Percentiles rank a stretch among this genome's conserved stretches.
phyloP scores from a whole-genome alignment of 202 grass and related monocot species.

The Hordeum pubiflorum region DNA sequence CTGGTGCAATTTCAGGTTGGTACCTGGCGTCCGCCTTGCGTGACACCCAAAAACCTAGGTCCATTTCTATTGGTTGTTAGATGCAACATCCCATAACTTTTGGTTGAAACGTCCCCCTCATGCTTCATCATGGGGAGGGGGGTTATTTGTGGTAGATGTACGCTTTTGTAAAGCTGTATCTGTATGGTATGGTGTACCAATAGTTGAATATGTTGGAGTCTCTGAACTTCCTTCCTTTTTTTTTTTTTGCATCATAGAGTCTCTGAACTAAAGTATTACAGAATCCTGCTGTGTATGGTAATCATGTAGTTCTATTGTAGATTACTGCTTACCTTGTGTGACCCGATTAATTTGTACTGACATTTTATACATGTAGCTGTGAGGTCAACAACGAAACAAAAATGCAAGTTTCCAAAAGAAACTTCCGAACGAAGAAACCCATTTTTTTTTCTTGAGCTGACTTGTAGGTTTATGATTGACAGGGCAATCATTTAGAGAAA shows the following conservation, averaged over 20 bases:
- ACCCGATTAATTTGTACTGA: neutral
- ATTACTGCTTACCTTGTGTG: neutral
- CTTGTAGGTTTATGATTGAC: slow-evolving; percentile 28
- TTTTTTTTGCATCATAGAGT: too few species aligned
- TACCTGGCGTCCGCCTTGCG: slow-evolving; percentile 15
- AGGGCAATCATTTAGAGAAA: slow-evolving; percentile 16
- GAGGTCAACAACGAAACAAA: neutral
- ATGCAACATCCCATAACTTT: slow-evolving; percentile 33
- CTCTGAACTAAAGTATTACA: too few species aligned
- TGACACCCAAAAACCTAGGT: slow-evolving; percentile 26
- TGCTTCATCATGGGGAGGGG: slow-evolving; percentile 32
- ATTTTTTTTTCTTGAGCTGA: neutral
- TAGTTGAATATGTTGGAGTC: slow-evolving; percentile 19
- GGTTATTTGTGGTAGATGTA: slow-evolving; percentile 28
- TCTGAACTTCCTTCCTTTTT: neutral
- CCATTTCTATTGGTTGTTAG: slow-evolving; percentile 36
- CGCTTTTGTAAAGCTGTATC: slow-evolving; percentile 22
- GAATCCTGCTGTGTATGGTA: neutral
- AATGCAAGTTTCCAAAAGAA: neutral
- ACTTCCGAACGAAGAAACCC: slow-evolving; percentile 1
- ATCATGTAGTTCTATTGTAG: neutral
- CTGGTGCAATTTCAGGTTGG: slow-evolving; percentile 27
- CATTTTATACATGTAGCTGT: neutral
- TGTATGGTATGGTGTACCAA: slow-evolving; percentile 25
- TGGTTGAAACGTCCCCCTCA: slow-evolving; percentile 36